Evolutionary conservation across 495 filamentous ascomycete genomes (phyloP).

Genomic region (Penicillium mononematosum): DNA sequence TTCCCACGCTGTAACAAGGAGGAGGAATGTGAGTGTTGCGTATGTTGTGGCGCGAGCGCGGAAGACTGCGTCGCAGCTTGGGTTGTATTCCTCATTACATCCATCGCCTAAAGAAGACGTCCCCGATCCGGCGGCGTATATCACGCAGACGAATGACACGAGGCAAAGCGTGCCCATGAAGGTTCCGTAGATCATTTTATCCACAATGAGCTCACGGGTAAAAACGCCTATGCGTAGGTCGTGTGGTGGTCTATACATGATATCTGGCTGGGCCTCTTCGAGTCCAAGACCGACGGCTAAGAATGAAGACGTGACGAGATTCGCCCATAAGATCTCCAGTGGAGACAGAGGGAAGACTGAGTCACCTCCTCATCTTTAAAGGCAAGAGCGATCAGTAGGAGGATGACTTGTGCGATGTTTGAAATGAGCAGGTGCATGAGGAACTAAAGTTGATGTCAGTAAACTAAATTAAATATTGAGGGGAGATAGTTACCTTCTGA

Average conservation of each 20-base stretch:
- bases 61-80: constrained; percentile 62
- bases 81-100: constrained; percentile 61
- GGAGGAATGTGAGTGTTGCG: constrained; percentile 70
- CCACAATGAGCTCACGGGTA: constrained; percentile 64
- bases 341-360: constrained; percentile 77
- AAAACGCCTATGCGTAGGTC: constrained; percentile 67
- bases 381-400: constrained; percentile 67
- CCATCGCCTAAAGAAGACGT: constrained; percentile 58
- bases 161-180: constrained; percentile 68
- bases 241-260: constrained; percentile 71
- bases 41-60: constrained; percentile 76
- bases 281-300: constrained; percentile 73
- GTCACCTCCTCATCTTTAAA: constrained; percentile 63
- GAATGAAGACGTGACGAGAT: constrained; percentile 73
- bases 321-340: constrained; percentile 76
- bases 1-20: constrained; percentile 73
- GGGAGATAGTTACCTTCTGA: constrained; percentile 52
- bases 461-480: not conserved
- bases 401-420: constrained; percentile 73
- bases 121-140: constrained; percentile 62
- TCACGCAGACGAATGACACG: constrained; percentile 64
- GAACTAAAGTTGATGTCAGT: constrained; percentile 41
- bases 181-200: constrained; percentile 72
- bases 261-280: constrained; percentile 63
- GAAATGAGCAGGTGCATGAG: constrained; percentile 69